Conservation (phyloP, 2,329 filamentous ascomycete genomes). For the Chrysoporthe cubensis region DNA sequence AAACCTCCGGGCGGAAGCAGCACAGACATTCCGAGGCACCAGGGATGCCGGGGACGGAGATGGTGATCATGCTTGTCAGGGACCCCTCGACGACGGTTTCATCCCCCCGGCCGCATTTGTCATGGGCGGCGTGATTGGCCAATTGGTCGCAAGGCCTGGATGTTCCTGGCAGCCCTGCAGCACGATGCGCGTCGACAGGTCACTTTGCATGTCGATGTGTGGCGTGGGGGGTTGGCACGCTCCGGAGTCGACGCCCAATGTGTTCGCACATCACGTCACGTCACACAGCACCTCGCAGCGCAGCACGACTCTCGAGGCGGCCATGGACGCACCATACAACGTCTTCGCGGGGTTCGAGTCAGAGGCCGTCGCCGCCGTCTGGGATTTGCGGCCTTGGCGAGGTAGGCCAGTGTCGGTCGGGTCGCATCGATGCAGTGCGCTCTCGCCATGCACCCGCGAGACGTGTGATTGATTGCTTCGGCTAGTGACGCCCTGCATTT, state of each 20-base stretch:
- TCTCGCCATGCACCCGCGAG: background rate
- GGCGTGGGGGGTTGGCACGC: background rate
- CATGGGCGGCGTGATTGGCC: conserved; percentile 3
- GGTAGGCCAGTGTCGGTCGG: no score
- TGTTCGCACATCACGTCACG: background rate
- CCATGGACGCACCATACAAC: background rate
- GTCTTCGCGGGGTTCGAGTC: background rate
- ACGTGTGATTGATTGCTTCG: background rate
- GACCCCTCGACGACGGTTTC: background rate
- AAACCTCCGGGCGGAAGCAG: conserved; percentile 3
- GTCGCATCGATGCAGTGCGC: background rate
- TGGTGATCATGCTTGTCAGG: background rate
- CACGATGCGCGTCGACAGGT: background rate
- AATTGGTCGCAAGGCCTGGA: background rate
- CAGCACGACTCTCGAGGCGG: background rate
- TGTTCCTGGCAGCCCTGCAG: conserved; percentile 5
- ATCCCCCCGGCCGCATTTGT: background rate
- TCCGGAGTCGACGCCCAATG: background rate
- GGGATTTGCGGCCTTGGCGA: background rate
- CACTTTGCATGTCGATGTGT: background rate
- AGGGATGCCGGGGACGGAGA: background rate
- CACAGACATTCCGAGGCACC: background rate
- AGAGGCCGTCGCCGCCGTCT: background rate
- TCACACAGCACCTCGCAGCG: background rate
- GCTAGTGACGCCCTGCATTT: background rate